phyloP scores from a whole-genome alignment of 345 rosid genomes.

The Gossypioides kirkii region DNA sequence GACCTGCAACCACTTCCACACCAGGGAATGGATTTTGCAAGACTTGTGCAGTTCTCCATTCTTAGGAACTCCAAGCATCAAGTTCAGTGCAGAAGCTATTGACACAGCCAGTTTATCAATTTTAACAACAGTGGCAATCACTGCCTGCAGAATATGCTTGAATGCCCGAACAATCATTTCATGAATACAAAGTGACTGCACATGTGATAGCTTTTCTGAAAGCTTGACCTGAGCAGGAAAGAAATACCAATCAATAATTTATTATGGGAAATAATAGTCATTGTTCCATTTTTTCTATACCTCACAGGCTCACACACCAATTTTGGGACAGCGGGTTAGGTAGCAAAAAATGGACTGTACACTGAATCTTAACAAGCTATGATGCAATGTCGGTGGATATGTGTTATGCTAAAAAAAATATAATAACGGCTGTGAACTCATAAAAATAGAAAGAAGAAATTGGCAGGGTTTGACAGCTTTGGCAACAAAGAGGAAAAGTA shows the following conservation, averaged over 20 bases:
- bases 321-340: background rate
- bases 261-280: constrained; percentile 5
- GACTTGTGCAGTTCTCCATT: constrained; percentile 36
- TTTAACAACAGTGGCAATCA: constrained; percentile 62
- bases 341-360: constrained; percentile 6
- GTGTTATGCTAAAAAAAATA: too few species aligned
- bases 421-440: background rate
- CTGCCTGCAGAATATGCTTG: constrained; percentile 86
- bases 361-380: background rate
- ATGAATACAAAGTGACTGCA: constrained; percentile 89
- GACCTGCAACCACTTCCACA: constrained; percentile 86
- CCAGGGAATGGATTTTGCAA: constrained; percentile 54
- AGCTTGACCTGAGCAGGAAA: constrained; percentile 68
- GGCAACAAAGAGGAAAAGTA: background rate
- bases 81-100: constrained; percentile 79
- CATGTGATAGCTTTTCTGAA: constrained; percentile 91
- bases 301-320: background rate
- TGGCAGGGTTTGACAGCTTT: background rate
- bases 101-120: constrained; percentile 59
- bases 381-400: background rate
- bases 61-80: constrained; percentile 87
- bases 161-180: constrained; percentile 97
- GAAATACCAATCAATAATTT: constrained; percentile 19
- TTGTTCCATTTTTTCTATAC: background rate
- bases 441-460: background rate